Conservation (phyloP, 768 basidiomycete genomes). For the Pleurotus cornucopiae region DNA sequence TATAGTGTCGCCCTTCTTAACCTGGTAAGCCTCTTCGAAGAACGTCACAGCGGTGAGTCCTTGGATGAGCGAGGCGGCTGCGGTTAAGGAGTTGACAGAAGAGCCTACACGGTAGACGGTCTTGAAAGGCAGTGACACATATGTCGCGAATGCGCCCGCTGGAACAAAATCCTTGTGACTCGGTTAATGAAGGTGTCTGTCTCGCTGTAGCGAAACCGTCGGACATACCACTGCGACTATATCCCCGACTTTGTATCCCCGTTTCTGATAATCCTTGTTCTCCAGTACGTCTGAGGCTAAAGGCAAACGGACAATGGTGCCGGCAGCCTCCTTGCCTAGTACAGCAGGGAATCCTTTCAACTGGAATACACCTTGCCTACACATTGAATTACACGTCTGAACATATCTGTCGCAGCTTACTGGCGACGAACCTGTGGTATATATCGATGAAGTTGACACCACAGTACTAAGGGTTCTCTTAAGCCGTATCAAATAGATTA, state of each 20-base stretch:
- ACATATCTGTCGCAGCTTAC: not conserved
- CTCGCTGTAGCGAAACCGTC: not conserved
- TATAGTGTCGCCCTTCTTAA: conserved; percentile 75
- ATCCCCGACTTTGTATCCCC: conserved; percentile 63
- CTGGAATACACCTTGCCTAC: conserved; percentile 63
- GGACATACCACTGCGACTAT: conserved; percentile 66
- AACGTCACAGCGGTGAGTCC: conserved; percentile 77
- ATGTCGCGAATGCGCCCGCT: conserved; percentile 63
- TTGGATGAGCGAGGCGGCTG: conserved; percentile 67
- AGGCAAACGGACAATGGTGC: conserved; percentile 72
- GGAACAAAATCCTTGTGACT: conserved; percentile 32
- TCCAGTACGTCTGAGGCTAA: conserved; percentile 57
- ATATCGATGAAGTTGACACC: conserved; percentile 89
- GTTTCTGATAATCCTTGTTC: conserved; percentile 58
- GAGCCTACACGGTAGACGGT: conserved; percentile 39
- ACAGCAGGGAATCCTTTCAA: conserved; percentile 53
- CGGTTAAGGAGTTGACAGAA: conserved; percentile 65
- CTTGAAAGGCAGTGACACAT: conserved; percentile 63
- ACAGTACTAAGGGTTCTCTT: conserved; percentile 41
- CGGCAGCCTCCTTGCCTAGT: conserved; percentile 77
- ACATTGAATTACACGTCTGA: conserved; percentile 4
- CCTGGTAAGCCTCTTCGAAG: conserved; percentile 80
- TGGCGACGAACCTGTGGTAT: conserved; percentile 58
- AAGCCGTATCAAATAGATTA: not conserved
- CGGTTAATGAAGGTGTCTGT: too few species aligned